Evolutionary conservation across 768 basidiomycete species (phyloP), one percentile per base, ranked within the genome.

Genomic region (Symmetrospora coprosmae): DNA sequence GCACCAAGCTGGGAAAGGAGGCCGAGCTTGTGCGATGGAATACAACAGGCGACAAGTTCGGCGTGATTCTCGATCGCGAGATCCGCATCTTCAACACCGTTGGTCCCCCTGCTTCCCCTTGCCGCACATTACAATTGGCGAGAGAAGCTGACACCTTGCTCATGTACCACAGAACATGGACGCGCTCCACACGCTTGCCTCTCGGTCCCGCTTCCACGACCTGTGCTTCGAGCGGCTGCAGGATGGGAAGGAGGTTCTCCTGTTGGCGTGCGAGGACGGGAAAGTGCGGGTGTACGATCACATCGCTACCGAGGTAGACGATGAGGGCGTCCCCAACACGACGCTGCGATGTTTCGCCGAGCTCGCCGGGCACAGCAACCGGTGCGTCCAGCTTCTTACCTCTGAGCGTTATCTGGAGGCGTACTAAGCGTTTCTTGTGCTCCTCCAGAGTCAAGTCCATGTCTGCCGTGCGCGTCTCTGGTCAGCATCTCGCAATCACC

Each of bases 1-100:
- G 89, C 71, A 84, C 81, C 45, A 90, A 91, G 70, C 72, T 99
- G 4, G 87, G 87, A 21, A 85, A 83, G 75, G 92, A 99, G 76
- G 90, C 85, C 0, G 92, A 99, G 68, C 72, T 85, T n/a, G 87
- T 92, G 14, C 79, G 84, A 28, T 99, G 89, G 84, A 86, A 87
- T 4, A 75, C 77, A 2, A 78, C 79, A 5, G 92, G 92, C 1
- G 76, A 79, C 1, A 75, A 81, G 19, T 89, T 99, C 67, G 81
- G 81, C 8, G 85, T 99, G 4, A 84, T 90, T 65, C 78, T 81
- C 2, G 79, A 81, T 27, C 80, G 79, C 35, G 82, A 79, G 3
- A 79, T 97, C 33, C 86, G 91, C 65, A 68, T 99, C 9, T 96
- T 90, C 71, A 78, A 81, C 5, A 86, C 85, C 4, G 89, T 89